phyloP scores from a whole-genome alignment of 768 basidiomycete genomes.

The Tylopilus intermedius region DNA sequence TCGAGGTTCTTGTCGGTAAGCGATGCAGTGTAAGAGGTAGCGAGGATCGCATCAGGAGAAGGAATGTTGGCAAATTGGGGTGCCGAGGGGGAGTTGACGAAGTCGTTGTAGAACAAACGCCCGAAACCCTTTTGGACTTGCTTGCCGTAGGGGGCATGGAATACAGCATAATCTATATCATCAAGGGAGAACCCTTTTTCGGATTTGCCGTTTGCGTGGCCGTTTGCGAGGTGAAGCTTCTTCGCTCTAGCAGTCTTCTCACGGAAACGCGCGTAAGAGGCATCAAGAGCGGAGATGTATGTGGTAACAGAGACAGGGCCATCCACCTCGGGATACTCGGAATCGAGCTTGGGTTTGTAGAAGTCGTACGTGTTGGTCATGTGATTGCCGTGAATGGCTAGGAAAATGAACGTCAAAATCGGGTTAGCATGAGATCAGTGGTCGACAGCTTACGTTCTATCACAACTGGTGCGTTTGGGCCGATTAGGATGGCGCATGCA shows the following conservation, averaged over 20 bases:
- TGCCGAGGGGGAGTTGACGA: constrained; percentile 67
- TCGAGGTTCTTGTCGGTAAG: constrained; percentile 94
- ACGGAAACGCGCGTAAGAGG: constrained; percentile 79
- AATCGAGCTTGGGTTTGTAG: constrained; percentile 95
- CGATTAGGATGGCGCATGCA: constrained; percentile 90
- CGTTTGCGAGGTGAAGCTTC: constrained; percentile 39
- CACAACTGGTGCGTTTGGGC: constrained; percentile 90
- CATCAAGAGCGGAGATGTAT: constrained; percentile 91
- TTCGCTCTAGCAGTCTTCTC: constrained; percentile 69
- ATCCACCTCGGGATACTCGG: constrained; percentile 95
- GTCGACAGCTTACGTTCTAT: constrained; percentile 75
- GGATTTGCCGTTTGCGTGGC: constrained; percentile 30
- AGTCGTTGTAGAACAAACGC: constrained; percentile 89
- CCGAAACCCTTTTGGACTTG: constrained; percentile 97
- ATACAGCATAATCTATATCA: constrained; percentile 86
- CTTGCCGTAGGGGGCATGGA: constrained; percentile 99
- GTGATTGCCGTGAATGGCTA: constrained; percentile 93
- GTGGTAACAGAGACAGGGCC: constrained; percentile 94
- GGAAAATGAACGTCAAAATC: constrained; percentile 11
- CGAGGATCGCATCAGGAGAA: constrained; percentile 64
- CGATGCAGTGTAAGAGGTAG: constrained; percentile 62
- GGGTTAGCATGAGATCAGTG: background rate
- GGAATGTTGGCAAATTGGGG: constrained; percentile 68
- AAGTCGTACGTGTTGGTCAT: constrained; percentile 99
- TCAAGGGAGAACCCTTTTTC: constrained; percentile 61